Base-by-base conservation (phyloP, 495 filamentous ascomycete species). In the Talaromyces thailandensis region DNA sequence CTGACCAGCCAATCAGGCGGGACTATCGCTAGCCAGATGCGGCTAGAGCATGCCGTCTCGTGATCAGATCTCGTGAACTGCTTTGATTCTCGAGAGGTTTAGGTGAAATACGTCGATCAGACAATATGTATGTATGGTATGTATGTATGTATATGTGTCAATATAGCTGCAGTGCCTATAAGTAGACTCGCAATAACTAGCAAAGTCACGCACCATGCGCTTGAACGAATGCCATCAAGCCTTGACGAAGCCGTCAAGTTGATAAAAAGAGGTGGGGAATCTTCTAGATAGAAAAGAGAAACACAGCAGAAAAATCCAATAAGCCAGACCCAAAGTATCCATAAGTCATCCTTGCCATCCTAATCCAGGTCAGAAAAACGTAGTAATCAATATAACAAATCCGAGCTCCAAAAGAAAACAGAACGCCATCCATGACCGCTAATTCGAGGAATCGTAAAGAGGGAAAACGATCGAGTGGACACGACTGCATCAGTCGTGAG, bases 381-480 rank as follows among this genome's bases (percentile, higher is more conserved):
- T 14, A 57, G n/a, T 32, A 35, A 14, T 11, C 18, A 57, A 7
- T 31, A 57, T 16, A 31, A 12, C 7, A 32, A 57, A 35, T 32
- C 52, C 23, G 16, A 56, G 52, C 23, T 14, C 23, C 24, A 31
- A n/a, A 56, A 18, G 25, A 5, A 57, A 57, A 57, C 55, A 45
- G 23, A 28, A 61, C 59, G 59, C 59, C 59, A 31, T 28, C 66
- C 68, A 64, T 64, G 64, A 65, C 68, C 71, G 71, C 71, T 73
- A 69, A 71, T 71, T 66, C 62, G 25, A 37, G 69, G 28, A 56
- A 61, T 23, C 55, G 16, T 35, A 35, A 60, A 45, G 55, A 67
- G 61, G 57, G 43, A 14, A 50, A 58, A 60, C 62, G 55, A 61
- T 64, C 31, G 53, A 64, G n/a, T n/a, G n/a, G 40, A 64, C 26